These are phyloP conservation scores for Gastrolobium villosum DNA, from an alignment of 306 rosid species.

Conservation along the genomic window DNA sequence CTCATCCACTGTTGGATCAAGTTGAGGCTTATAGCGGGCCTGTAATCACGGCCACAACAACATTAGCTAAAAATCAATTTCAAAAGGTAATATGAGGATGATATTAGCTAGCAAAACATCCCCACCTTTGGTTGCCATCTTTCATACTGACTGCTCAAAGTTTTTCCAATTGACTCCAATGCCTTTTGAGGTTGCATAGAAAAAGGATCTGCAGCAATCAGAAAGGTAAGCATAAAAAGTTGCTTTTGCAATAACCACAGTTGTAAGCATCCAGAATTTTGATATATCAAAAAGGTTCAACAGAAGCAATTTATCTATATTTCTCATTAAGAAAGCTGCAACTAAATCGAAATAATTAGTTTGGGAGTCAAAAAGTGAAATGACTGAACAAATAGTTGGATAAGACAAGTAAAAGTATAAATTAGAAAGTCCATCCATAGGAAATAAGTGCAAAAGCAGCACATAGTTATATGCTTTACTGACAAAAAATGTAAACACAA, in stretches of 20 bases:
- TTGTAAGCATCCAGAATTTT: slow-evolving; percentile 6
- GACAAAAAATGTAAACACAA: slow-evolving; percentile 25
- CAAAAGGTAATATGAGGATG: slow-evolving; percentile 40
- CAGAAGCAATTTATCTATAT: slow-evolving; percentile 31
- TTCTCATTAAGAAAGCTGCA: slow-evolving; percentile 20
- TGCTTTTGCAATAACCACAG: background rate
- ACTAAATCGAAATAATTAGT: slow-evolving; percentile 8
- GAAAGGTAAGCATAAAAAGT: slow-evolving; percentile 34
- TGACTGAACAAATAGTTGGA: background rate
- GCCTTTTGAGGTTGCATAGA: slow-evolving; percentile 98
- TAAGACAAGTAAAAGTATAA: background rate
- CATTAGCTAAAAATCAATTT: slow-evolving; percentile 45
- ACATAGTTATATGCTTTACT: slow-evolving; percentile 4
- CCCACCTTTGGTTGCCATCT: slow-evolving; percentile 99
- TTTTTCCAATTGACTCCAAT: slow-evolving; percentile 89
- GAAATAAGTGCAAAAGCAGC: slow-evolving; percentile 21
- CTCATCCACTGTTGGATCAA: slow-evolving; percentile 96
- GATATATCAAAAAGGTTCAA: slow-evolving; percentile 18
- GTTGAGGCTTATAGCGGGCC: slow-evolving; percentile 95
- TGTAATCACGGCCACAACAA: slow-evolving; percentile 57
- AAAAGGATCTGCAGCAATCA: slow-evolving; percentile 79
- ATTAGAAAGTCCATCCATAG: background rate
- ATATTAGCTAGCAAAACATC: slow-evolving; percentile 33
- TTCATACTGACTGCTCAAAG: slow-evolving; percentile 88
- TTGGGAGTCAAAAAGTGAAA: slow-evolving; percentile 10